A percentile compares a stretch with the other conserved stretches of the same genome.
Evolutionary conservation across 2,329 filamentous ascomycete species (phyloP).

Genomic region (Daldinia eschscholtzii): DNA sequence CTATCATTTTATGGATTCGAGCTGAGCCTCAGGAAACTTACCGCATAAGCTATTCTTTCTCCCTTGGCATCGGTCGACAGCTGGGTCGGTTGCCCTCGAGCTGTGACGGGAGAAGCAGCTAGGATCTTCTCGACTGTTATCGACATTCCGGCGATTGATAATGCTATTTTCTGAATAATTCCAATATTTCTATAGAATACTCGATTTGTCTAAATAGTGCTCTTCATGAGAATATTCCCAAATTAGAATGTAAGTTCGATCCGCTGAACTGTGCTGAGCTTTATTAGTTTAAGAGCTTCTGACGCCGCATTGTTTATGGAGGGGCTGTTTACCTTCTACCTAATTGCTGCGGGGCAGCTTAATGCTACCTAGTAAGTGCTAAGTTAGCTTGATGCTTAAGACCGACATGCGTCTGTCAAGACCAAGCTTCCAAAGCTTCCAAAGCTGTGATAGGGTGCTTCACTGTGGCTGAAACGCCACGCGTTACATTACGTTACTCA

Average conservation of each 20-base stretch:
- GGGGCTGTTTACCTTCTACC: constrained; percentile 22
- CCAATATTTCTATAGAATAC: constrained; percentile 19
- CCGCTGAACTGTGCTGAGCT: neutral
- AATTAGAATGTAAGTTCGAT: constrained; percentile 4
- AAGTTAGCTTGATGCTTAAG: neutral
- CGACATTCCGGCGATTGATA: constrained; percentile 56
- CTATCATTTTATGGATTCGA: neutral
- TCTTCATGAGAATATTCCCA: constrained; percentile 1
- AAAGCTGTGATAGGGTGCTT: neutral
- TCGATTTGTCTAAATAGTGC: neutral
- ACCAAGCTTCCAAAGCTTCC: constrained; percentile 4
- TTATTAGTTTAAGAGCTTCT: constrained; percentile 18
- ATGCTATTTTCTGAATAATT: neutral
- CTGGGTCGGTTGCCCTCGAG: constrained; percentile 87
- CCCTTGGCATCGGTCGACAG: constrained; percentile 90
- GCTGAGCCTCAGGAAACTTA: constrained; percentile 59
- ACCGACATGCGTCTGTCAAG: constrained; percentile 12
- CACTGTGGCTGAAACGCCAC: constrained; percentile 46
- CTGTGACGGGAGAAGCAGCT: constrained; percentile 85
- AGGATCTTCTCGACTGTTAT: constrained; percentile 77
- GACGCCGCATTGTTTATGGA: constrained; percentile 33
- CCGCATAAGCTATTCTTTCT: constrained; percentile 91
- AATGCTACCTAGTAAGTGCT: neutral
- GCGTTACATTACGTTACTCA: constrained; percentile 11
- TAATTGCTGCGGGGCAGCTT: constrained; percentile 35